Percentiles rank a stretch among this genome's conserved stretches.
Conservation (phyloP, 192 early-diverging fungal species). For the Podochytrium sp. region DNA sequence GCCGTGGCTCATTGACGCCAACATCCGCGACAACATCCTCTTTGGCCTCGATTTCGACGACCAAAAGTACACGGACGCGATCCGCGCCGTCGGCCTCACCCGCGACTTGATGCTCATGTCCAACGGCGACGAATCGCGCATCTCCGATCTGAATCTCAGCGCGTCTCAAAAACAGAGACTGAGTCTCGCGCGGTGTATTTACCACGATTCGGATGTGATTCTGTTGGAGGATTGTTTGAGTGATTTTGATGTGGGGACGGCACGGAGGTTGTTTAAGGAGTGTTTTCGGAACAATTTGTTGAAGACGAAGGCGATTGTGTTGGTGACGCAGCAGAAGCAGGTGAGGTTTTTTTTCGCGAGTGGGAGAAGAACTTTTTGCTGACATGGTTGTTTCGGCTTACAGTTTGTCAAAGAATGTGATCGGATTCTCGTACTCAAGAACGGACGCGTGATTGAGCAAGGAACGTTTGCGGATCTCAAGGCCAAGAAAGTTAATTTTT, state of each 20-base stretch:
- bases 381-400: constrained; percentile 56
- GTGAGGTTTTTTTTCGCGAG: constrained; percentile 2
- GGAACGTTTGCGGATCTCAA: constrained; percentile 69
- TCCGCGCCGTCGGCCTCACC: constrained; percentile 69
- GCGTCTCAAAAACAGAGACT: constrained; percentile 45
- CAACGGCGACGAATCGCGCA: constrained; percentile 30
- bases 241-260: constrained; percentile 51
- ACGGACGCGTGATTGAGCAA: constrained; percentile 57
- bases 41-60: constrained; percentile 73
- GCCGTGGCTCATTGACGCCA: constrained; percentile 73
- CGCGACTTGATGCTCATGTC: constrained; percentile 65
- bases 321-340: constrained; percentile 73
- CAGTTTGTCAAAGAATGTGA: constrained; percentile 54
- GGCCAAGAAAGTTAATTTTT: constrained; percentile 65
- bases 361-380: too few relatives aligned
- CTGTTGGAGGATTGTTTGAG: constrained; percentile 70
- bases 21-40: constrained; percentile 78
- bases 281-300: constrained; percentile 37
- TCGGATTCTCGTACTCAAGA: constrained; percentile 69
- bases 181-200: constrained; percentile 56
- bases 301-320: constrained; percentile 60
- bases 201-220: constrained; percentile 70
- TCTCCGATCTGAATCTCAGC: constrained; percentile 48
- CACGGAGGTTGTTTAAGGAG: constrained; percentile 49
- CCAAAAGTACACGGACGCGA: constrained; percentile 59